Evolutionary conservation across 495 filamentous ascomycete genomes (phyloP).

Genomic region (Xylaria cubensis): DNA sequence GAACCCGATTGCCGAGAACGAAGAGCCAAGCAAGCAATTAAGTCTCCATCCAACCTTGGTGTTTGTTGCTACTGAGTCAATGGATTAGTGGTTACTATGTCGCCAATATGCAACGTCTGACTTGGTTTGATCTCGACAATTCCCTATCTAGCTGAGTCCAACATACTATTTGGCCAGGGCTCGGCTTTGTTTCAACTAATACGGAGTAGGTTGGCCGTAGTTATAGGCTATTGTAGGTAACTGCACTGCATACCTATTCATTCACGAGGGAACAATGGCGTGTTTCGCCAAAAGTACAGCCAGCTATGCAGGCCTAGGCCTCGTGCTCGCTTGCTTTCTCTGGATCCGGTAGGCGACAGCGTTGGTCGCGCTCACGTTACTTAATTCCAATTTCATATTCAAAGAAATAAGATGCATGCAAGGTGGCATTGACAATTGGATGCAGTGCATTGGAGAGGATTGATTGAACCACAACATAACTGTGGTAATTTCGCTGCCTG

Average conservation of each 20-base stretch:
- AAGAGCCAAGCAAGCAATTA: background rate
- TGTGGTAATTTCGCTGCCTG: conserved; percentile 21
- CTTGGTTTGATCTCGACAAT: background rate
- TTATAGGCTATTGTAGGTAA: background rate
- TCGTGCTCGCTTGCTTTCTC: conserved; percentile 18
- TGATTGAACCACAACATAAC: background rate
- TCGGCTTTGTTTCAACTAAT: conserved; percentile 10
- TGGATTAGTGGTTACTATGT: conserved; percentile 10
- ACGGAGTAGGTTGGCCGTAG: background rate
- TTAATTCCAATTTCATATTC: background rate
- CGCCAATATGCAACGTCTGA: conserved; percentile 5
- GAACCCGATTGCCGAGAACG: conserved; percentile 16
- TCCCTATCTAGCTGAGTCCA: background rate
- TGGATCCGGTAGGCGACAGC: conserved; percentile 9
- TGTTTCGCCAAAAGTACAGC: conserved; percentile 19
- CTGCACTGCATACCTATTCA: background rate
- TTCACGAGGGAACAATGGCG: conserved; percentile 1
- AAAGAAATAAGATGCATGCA: conserved; percentile 5
- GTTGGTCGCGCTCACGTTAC: background rate
- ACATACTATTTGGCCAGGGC: background rate
- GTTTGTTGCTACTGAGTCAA: background rate
- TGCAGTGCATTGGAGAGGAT: conserved; percentile 4
- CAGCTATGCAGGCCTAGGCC: conserved; percentile 12
- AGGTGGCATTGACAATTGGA: conserved; percentile 9
- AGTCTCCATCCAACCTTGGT: background rate